A percentile compares a stretch with the other conserved stretches of the same genome.
These are phyloP conservation scores for Fusarium beomiforme DNA, from an alignment of 2,329 filamentous ascomycete species.

Conservation along the genomic window DNA sequence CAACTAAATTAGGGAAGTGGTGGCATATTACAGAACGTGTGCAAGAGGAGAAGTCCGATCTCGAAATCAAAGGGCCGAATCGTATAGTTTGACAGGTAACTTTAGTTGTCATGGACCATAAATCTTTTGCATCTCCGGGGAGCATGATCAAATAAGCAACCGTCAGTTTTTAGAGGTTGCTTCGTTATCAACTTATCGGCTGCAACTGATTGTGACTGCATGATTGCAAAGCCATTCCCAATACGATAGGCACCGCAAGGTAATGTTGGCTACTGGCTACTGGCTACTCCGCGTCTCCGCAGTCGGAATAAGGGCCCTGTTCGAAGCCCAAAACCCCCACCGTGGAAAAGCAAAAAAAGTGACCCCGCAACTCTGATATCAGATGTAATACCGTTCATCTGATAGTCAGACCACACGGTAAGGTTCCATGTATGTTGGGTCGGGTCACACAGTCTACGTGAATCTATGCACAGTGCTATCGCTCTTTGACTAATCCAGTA, in stretches of 20 bases:
- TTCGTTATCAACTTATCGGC: conserved; percentile 29
- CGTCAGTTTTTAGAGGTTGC: conserved; percentile 6
- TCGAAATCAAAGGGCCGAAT: conserved; percentile 9
- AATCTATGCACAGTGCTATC: conserved; percentile 15
- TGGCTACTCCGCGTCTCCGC: conserved; percentile 42
- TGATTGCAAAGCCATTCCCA: conserved; percentile 23
- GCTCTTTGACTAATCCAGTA: conserved; percentile 43
- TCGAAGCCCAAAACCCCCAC: conserved; percentile 32
- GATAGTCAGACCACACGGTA: conserved; percentile 27
- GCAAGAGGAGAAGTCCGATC: background rate
- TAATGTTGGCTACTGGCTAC: background rate
- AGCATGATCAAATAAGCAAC: conserved; percentile 1
- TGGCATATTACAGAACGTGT: conserved; percentile 22
- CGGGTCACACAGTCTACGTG: conserved; percentile 28
- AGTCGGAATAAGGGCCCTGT: conserved; percentile 39
- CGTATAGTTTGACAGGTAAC: conserved; percentile 40
- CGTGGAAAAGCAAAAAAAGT: conserved; percentile 42
- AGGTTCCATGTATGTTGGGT: background rate
- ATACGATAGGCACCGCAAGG: conserved; percentile 18
- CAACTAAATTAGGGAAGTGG: conserved; percentile 38
- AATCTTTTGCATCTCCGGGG: conserved; percentile 38
- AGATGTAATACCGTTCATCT: conserved; percentile 35
- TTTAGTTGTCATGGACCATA: conserved; percentile 19
- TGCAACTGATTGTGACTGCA: conserved; percentile 7
- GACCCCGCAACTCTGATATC: conserved; percentile 43